Evolutionary conservation across 2,329 filamentous ascomycete species (phyloP).

Genomic region (Cucurbitaria berberidis): DNA sequence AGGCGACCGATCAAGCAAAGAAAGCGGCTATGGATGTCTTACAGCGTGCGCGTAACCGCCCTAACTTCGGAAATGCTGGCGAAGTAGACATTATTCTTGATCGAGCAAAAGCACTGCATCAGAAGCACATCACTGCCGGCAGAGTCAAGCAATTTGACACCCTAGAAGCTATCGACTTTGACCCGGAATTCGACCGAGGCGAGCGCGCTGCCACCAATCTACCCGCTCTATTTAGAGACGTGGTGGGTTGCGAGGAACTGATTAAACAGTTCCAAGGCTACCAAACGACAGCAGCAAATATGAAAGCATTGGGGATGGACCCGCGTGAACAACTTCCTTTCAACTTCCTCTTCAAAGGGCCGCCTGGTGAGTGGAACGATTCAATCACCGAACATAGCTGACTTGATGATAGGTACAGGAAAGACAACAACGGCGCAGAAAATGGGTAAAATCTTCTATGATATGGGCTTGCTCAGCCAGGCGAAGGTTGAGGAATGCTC

Average conservation of each 20-base stretch:
- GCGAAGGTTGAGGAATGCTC: constrained; percentile 70
- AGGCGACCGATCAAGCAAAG: constrained; percentile 59
- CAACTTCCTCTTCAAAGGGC: constrained; percentile 72
- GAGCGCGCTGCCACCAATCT: constrained; percentile 57
- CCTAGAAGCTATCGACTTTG: constrained; percentile 61
- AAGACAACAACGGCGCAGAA: constrained; percentile 76
- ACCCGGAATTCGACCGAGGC: constrained; percentile 64
- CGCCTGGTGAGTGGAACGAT: constrained; percentile 58
- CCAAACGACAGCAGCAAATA: constrained; percentile 58
- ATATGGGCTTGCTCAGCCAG: constrained; percentile 70
- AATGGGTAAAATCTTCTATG: constrained; percentile 77
- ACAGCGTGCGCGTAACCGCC: constrained; percentile 64
- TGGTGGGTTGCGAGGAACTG: constrained; percentile 64
- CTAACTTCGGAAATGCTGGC: constrained; percentile 74
- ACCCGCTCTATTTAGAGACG: constrained; percentile 61
- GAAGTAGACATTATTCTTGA: constrained; percentile 75
- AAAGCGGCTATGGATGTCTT: constrained; percentile 64
- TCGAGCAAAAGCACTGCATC: constrained; percentile 60
- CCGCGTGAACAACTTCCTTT: constrained; percentile 66
- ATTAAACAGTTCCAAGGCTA: constrained; percentile 62
- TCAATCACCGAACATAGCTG: background rate
- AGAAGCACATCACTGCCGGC: constrained; percentile 50
- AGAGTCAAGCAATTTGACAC: constrained; percentile 32
- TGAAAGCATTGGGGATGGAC: constrained; percentile 61
- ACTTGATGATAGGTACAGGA: constrained; percentile 61